Base-by-base conservation (phyloP, 768 basidiomycete genomes). In the Lentinula lateritia region DNA sequence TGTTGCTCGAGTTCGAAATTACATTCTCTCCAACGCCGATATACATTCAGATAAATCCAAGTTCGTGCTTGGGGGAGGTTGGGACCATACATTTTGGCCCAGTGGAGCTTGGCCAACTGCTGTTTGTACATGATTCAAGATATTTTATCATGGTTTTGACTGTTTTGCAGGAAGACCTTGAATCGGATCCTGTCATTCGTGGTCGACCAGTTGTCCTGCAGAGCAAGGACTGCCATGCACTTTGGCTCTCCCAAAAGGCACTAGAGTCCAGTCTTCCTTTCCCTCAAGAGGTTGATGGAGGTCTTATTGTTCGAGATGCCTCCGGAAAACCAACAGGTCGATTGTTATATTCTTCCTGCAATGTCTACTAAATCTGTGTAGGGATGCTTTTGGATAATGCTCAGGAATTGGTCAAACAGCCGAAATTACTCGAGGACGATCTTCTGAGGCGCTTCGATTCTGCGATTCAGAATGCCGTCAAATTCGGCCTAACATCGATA, bases 371-470 rank as follows among this genome's bases (percentile, higher is more conserved):
- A 61, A 13, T 20, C 28, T 2, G 48, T 60, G 6, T 23, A 66
- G 92, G 92, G 28, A 80, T 91, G 55, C 77, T 93, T 61, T 72
- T 95, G 60, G 95, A 97, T 73, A 95, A 94, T 65, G 95, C 95
- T 1, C 93, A 94, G 68, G 81, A 86, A 20, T 74, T 93, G 38
- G 75, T 93, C 39, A 79, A 76, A 58, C 82, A 82, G 60, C 90
- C 91, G 0, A 73, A 80, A 20, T 78, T 85, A 60, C 89, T 87
- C 0, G 83, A 90, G 66, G 75, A 72, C 34, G 85, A 90, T 64
- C 77, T 93, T 48, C 67, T 82, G 60, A 78, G 80, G 66, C 79
- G 78, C 23, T 95, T 88, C 71, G 75, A 79, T 48, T 74, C 79
- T 39, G 82, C 91, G 6, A 82, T 90, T 20, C 74, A 77, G 43